Evolutionary conservation across 2,329 filamentous ascomycete species (phyloP), one percentile per base, ranked within the genome.

Genomic region (Fusarium goolgardi): DNA sequence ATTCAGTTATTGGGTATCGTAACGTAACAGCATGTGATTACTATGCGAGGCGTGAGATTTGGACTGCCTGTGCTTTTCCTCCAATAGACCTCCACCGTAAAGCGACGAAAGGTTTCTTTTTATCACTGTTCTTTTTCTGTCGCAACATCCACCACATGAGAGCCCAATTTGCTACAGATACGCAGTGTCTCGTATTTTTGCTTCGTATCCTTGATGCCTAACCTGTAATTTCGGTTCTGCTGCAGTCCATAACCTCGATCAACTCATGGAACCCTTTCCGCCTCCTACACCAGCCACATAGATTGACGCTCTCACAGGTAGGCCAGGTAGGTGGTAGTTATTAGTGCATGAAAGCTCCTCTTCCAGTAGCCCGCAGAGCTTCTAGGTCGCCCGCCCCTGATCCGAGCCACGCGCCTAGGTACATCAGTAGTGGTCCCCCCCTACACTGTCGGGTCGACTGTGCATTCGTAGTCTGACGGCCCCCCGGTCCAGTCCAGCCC

Each of bases 281-380:
- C 44, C 44, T 59, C 29, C 12, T 59, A 51, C 67, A 68, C 60
- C 61, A 73, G 71, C 71, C 71, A 73, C 71, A 71, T 15, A 21
- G n/a, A 21, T 57, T 32, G 53, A 40, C 40, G n/a, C 34, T 21
- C 31, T n/a, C 21, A 57, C 25, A 35, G 23, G 31, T 39, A 39
- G 27, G 9, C 34, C 18, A 37, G 34, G 10, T 37, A 37, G 18
- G 4, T 13, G n/a, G 35, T 21, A 20, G n/a, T 21, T 37, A 39
- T 50, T 71, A 72, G 67, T 54, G 46, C 43, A 15, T 52, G 50
- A 63, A 57, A 60, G 55, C 55, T 61, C 43, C n/a, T 72, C 67
- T 69, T 51, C 49, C 46, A 63, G 59, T 46, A 53, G 59, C 44
- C 35, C n/a, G 21, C 21, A 41, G 21, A 43, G 35, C 65, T 41